phyloP scores from a whole-genome alignment of 2,329 filamentous ascomycete species.

The Ophiocordyceps camponoti-rufipedis region DNA sequence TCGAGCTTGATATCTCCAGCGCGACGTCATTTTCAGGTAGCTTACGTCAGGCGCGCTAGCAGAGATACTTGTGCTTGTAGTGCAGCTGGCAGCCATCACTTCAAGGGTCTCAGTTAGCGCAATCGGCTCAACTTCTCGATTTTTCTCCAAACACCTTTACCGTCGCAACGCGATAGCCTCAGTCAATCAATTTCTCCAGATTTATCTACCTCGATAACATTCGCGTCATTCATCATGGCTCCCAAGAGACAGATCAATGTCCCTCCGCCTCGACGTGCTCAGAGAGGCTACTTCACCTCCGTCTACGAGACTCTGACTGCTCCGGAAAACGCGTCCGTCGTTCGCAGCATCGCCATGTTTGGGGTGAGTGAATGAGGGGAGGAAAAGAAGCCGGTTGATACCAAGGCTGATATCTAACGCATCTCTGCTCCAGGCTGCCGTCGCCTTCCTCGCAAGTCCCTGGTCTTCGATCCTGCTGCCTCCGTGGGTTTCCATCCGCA shows the following conservation, averaged over 20 bases:
- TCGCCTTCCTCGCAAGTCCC: constrained; percentile 48
- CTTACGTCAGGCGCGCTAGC: not conserved
- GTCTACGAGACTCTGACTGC: constrained; percentile 46
- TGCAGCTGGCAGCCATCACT: not conserved
- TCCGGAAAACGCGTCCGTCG: constrained; percentile 49
- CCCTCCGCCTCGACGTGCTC: constrained; percentile 19
- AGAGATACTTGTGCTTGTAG: not conserved
- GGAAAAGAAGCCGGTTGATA: not conserved
- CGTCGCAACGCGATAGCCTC: not conserved
- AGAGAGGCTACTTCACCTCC: constrained; percentile 33
- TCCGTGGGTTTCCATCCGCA: constrained; percentile 26
- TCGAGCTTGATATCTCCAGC: too few relatives aligned
- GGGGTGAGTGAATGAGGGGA: constrained; percentile 32
- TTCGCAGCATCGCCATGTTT: constrained; percentile 49
- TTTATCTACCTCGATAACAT: not conserved
- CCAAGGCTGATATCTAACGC: constrained; percentile 2
- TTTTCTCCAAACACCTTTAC: not conserved
- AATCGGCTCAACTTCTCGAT: not conserved
- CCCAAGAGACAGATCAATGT: constrained; percentile 41
- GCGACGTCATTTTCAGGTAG: not conserved
- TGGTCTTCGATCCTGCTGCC: constrained; percentile 51
- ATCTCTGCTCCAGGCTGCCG: constrained; percentile 7
- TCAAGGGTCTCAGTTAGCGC: not conserved
- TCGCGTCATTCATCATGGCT: constrained; percentile 11
- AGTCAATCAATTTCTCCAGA: not conserved